Base-by-base conservation (phyloP, 2,329 filamentous ascomycete species). In the Phyllosticta citribraziliensis region DNA sequence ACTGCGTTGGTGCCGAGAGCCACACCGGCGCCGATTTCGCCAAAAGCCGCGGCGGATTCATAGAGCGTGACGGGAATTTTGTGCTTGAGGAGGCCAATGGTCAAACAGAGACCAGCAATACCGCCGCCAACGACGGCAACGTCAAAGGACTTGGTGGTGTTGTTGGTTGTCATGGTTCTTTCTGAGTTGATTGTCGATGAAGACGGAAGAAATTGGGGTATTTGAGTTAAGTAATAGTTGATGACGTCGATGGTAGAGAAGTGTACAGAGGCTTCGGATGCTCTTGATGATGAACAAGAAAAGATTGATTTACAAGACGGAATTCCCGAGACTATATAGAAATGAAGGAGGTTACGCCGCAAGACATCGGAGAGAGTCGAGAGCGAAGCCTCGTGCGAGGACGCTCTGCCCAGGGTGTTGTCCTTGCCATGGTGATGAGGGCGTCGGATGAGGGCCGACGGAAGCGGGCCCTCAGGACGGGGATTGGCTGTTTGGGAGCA, bases 81-180 rank as follows among this genome's bases (percentile, higher is more conserved):
- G 62, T 77, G 74, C 60, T 77, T 70, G 60, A 78, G 70, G 27
- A 86, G 78, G 6, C 77, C 80, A 55, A 82, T 77, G 24, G 80
- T 81, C 9, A 85, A 76, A 9, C 73, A 73, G 19, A 85, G 74
- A 25, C 84, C 84, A 25, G 78, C 79, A 62, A 86, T 84, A 35
- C 83, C 83, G 52, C 82, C 82, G 63, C 83, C 83, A 17, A 85
- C 72, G 51, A 86, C 82, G 65, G 83, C 82, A 62, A 84, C 72
- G 58, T 73, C 74, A 69, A 78, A 78, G 30, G 33, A 30, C 40
- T 25, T 52, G 52, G 50, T 35, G 51, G 55, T 27, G 56, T 73
- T 74, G 69, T 76, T 78, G 33, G 70, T 65, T 17, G 66, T 60
- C 59, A 61, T 61, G 12, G 35, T 24, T 53, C 5, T 53, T 47